Evolutionary conservation across 192 early-diverging fungal genomes (phyloP), one percentile per base, ranked within the genome.

Genomic region (Coemansia sp.): DNA sequence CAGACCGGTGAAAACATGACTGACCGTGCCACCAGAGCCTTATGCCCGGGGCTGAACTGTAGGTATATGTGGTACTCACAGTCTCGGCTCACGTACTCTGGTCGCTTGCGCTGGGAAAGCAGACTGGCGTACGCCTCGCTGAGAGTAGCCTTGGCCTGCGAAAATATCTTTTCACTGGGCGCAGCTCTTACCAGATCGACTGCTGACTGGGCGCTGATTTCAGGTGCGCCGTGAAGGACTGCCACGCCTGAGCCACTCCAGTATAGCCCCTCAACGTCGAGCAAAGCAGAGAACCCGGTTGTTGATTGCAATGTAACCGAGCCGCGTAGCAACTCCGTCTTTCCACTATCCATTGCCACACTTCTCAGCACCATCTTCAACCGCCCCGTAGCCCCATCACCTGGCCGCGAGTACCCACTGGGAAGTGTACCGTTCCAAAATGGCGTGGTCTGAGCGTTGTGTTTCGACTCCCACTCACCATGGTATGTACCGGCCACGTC

Each of bases 51-150:
- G 32, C 23, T 61, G 9, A 78, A 65, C 28, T 58, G 72, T 57
- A 72, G 9, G 61, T 63, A 80, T 4, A 80, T 39, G 50, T 80
- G 78, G 50, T 75, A 80, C 37, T 75, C 66, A 66, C 78, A 80
- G 57, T 46, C 67, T 40, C 55, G 72, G 28, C 4, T 21, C 7
- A 64, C 69, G 17, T 84, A 67, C 10, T 59, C 62, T 35, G 62
- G 46, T 66, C 13, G 65, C 58, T 46, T 44, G 63, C 67, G 65
- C 10, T 58, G 64, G 35, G 69, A 50, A 58, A 74, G 68, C n/a
- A 53, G 46, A 7, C 49, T 63, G 53, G 33, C 23, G 16, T 71
- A 64, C 63, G 68, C 21, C 39, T 70, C 52, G 23, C 35, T 60
- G 52, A 62, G 66, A 16, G 61, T 19, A 0, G 62, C 14, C 50